Evolutionary conservation across 805 yeast genomes (phyloP), one percentile per base, ranked within the genome.

Genomic region (Saturnispora dispora): DNA sequence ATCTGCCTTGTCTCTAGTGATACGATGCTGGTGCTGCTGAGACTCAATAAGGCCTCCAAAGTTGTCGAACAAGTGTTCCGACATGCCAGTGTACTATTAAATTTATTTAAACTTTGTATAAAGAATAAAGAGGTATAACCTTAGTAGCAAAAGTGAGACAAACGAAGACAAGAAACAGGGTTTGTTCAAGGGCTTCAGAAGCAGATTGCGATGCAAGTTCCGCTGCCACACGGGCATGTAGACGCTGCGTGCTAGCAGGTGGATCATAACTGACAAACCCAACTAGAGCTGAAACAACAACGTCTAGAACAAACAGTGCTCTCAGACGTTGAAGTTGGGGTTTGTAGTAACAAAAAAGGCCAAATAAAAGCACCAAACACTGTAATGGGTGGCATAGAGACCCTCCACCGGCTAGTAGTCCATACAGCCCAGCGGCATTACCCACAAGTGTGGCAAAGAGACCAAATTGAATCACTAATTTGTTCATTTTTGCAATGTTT

Each of bases 1-100:
- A 60, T 93, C 89, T 1, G 98, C 82, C 60, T 89, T 81, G 68
- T 91, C 99, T 57, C 81, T 82, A 49, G 79, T 78, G 0, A 76
- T 72, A 57, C 83, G 78, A 47, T 81, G 82, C 47, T 44, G 52
- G 22, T 49, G 52, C 23, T 44, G 36, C 20, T 49, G 52, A 23
- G 39, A 23, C 30, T 49, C 47, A 20, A 49, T 49, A 23, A 49
- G 51, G 18, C 47, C 42, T 8, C 43, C 46, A n/a, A 32, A 35
- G 22, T 25, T 33, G 15, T 35, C 47, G 35, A 42, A 48, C 3
- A 48, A 8, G 27, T 35, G 47, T 40, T 40, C 44, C 10, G 44
- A 40, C 44, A 40, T 40, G 41, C 22, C 41, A n/a, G 13, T 17
- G 20, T 37, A 37, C 25, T 22, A 22, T 22, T 22, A 15, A 40